Evolutionary conservation across 176 grass and related monocot species (phyloP).

Genomic region (Ensete glaucum): DNA sequence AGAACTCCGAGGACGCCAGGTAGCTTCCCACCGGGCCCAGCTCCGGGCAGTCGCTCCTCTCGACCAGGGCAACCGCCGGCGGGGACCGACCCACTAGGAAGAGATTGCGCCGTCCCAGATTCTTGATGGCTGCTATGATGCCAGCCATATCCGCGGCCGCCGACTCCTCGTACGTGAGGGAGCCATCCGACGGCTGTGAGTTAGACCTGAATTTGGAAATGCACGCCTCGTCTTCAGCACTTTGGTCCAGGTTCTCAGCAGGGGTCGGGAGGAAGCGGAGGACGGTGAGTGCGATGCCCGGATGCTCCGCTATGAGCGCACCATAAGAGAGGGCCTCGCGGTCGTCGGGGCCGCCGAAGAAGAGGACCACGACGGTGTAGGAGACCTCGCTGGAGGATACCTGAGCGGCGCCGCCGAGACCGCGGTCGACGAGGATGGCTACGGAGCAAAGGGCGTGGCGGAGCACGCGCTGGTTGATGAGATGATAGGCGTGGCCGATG

Average conservation of each 20-base stretch:
- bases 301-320: constrained; percentile 8
- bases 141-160: not conserved
- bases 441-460: constrained; percentile 7
- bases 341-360: constrained; percentile 11
- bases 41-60: constrained; percentile 13
- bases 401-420: not conserved
- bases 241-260: not conserved
- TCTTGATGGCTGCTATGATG: not conserved
- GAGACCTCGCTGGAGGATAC: constrained; percentile 6
- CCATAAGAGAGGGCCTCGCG: constrained; percentile 6
- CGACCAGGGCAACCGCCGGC: not conserved
- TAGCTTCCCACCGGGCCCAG: constrained; percentile 13
- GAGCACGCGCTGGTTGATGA: not conserved
- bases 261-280: not conserved
- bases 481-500: not conserved
- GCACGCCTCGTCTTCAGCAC: not conserved
- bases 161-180: constrained; percentile 1
- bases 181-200: not conserved
- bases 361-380: constrained; percentile 1
- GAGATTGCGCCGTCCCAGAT: not conserved
- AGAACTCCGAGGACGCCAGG: constrained; percentile 8
- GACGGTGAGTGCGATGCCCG: constrained; percentile 1
- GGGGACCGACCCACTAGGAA: constrained; percentile 2
- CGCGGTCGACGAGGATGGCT: constrained; percentile 18
- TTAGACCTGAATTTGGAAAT: not conserved